These are phyloP conservation scores for Fusarium luffae DNA, from an alignment of 2,329 filamentous ascomycete species.

Conservation along the genomic window DNA sequence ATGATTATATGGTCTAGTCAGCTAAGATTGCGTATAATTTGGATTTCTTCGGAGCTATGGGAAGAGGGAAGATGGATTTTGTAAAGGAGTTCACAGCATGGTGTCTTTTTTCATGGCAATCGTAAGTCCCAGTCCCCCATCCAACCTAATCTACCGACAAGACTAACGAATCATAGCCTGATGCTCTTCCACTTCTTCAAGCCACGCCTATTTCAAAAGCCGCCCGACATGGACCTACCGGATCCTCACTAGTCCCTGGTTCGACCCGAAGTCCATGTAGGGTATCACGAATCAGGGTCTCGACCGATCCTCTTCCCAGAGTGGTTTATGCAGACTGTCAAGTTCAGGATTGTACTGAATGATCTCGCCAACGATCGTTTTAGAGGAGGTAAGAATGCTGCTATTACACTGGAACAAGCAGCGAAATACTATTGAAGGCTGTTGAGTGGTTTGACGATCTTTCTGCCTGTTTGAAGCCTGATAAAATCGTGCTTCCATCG, in stretches of 20 bases:
- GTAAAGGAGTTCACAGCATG: neutral
- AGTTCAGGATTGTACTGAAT: neutral
- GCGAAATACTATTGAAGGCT: neutral
- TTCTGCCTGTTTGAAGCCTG: neutral
- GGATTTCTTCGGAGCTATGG: neutral
- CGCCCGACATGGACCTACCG: neutral
- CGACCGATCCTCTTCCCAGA: neutral
- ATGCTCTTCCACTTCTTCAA: neutral
- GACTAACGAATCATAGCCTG: neutral
- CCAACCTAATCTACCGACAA: no score
- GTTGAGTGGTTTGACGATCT: neutral
- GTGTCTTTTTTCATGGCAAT: neutral
- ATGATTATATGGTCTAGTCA: accelerated
- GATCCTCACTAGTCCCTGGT: neutral
- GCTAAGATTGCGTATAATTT: neutral
- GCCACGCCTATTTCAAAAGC: neutral
- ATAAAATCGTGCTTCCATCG: neutral
- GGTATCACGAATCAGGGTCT: neutral
- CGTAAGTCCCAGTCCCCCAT: neutral
- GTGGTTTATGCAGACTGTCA: neutral
- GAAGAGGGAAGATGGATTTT: neutral
- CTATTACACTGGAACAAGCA: accelerated
- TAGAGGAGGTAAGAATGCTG: neutral
- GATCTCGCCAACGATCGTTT: neutral
- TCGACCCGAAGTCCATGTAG: neutral